phyloP scores from a whole-genome alignment of 2,329 filamentous ascomycete species.

The Scorias spongiosa region DNA sequence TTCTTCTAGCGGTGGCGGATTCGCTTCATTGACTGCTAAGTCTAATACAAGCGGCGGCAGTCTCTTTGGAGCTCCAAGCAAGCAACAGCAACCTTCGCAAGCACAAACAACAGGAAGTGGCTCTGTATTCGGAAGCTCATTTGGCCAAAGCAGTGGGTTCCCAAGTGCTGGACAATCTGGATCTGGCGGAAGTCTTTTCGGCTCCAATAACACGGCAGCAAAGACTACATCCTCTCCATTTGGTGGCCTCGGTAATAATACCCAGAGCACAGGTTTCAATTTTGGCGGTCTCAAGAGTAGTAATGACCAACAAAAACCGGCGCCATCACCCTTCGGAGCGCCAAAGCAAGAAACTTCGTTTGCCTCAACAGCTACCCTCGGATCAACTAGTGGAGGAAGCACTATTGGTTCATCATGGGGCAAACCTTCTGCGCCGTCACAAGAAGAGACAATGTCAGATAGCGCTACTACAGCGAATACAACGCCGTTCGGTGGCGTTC shows the following conservation, averaged over 20 bases:
- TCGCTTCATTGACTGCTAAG: background rate
- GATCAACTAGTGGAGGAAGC: slow-evolving; percentile 4
- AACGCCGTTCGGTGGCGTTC: background rate
- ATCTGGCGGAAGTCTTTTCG: background rate
- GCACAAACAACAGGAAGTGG: background rate
- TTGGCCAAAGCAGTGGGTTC: background rate
- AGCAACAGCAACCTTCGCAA: background rate
- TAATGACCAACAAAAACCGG: slow-evolving; percentile 3
- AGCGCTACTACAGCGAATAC: background rate
- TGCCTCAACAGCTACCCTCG: slow-evolving; percentile 14
- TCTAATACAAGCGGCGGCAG: slow-evolving; percentile 1
- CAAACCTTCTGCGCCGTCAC: slow-evolving; percentile 13
- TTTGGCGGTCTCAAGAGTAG: slow-evolving; percentile 3
- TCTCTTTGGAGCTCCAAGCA: slow-evolving; percentile 1
- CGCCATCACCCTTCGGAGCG: slow-evolving; percentile 9
- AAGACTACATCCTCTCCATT: slow-evolving; percentile 4
- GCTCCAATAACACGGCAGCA: slow-evolving; percentile 2
- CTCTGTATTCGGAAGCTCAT: background rate
- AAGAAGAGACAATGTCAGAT: slow-evolving; percentile 13
- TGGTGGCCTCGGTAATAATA: slow-evolving; percentile 1
- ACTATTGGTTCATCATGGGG: slow-evolving; percentile 8
- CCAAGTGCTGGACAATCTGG: background rate
- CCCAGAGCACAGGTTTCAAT: slow-evolving; percentile 4
- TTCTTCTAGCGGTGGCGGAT: background rate
- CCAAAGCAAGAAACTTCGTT: slow-evolving; percentile 4